Base-by-base conservation (phyloP, 805 yeast genomes). In the Lipomyces yamadae region DNA sequence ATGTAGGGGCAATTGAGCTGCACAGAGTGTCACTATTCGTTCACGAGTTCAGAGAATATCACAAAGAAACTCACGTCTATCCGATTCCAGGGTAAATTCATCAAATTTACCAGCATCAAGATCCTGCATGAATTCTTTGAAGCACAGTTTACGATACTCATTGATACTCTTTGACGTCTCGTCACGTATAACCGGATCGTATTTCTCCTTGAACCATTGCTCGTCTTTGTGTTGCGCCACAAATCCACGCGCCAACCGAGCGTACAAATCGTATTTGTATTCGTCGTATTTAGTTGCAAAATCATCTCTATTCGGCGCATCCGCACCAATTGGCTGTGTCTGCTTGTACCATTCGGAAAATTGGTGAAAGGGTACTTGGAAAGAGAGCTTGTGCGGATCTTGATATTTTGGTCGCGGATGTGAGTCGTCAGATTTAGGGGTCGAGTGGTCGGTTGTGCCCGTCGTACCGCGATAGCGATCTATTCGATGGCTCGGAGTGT, bases 161-260 rank as follows among this genome's bases (percentile, higher is more conserved):
- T 34, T n/a, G 10, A 58, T 42, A 10, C 34, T 45, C 24, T 37
- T 42, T 33, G 29, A 42, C n/a, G 37, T 30, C 13, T n/a, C 13
- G 48, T 42, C 39, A 7, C 55, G 52, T 6, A 39, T 4, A n/a
- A 45, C 66, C 4, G 67, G 63, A 48, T 58, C 65, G 54, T 70
- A 70, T 11, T 61, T 53, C 52, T 70, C 72, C 35, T 66, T 61
- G 61, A 70, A 70, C 72, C 72, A 70, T n/a, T 60, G 62, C 33
- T 70, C 72, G 42, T 66, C 56, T 13, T 33, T 65, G 55, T 65
- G 72, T 50, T 56, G 61, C 24, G 61, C 60, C 15, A 70, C 72
- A 45, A 70, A 70, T 1, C 68, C 69, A 15, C 70, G 59, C 5
- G 72, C 70, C n/a, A 66, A 58, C 18, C 68, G 54, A 13, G 72